phyloP scores from a whole-genome alignment of 768 basidiomycete species.

The Leccinellum rugosiceps region DNA sequence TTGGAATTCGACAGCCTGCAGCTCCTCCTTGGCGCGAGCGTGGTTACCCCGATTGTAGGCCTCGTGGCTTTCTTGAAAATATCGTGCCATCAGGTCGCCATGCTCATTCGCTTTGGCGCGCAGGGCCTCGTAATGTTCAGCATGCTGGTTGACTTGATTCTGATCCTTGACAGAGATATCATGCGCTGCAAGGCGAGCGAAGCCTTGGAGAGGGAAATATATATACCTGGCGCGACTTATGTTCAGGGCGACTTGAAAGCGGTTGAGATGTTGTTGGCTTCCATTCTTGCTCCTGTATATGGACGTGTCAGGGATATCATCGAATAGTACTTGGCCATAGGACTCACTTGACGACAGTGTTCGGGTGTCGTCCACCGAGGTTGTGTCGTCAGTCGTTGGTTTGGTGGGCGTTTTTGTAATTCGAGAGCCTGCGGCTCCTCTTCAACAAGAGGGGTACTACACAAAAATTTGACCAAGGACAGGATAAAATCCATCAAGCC shows the following conservation, averaged over 20 bases:
- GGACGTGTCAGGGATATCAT: neutral
- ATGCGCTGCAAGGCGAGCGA: neutral
- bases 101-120: too few relatives aligned
- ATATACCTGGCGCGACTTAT: conserved; percentile 17
- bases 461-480: conserved; percentile 20
- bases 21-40: too few relatives aligned
- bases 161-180: conserved; percentile 38
- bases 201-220: conserved; percentile 1
- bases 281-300: conserved; percentile 13
- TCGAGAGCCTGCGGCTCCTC: conserved; percentile 7
- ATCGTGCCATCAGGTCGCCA: too few relatives aligned
- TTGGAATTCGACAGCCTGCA: conserved; percentile 1
- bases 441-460: conserved; percentile 19
- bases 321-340: neutral
- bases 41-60: too few relatives aligned
- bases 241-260: conserved; percentile 5
- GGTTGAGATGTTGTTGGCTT: conserved; percentile 15
- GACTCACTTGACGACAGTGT: conserved; percentile 14
- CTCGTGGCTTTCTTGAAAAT: too few relatives aligned
- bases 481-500: conserved; percentile 27
- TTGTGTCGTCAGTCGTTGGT: conserved; percentile 2
- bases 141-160: conserved; percentile 63
- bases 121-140: conserved; percentile 68
- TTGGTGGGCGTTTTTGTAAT: conserved; percentile 2
- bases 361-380: conserved; percentile 4